These are phyloP conservation scores for Actinomortierella ambigua DNA, from an alignment of 371 early-diverging fungal genomes.

Conservation along the genomic window DNA sequence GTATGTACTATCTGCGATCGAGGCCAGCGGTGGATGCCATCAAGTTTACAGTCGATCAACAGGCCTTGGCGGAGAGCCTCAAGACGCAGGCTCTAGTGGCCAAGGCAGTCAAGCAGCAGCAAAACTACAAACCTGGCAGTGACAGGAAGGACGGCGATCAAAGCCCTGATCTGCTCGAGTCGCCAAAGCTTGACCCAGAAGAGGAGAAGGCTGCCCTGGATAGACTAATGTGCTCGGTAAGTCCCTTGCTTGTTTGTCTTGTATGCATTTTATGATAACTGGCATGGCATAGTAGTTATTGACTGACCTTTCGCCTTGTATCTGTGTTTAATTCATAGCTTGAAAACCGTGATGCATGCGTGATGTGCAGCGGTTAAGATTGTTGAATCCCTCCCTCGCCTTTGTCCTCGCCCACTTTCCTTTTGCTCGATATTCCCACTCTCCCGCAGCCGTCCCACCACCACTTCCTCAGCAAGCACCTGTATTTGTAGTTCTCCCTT, in stretches of 20 bases:
- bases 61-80: constrained; percentile 44
- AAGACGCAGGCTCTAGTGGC: constrained; percentile 44
- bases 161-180: constrained; percentile 28
- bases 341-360: constrained; percentile 79
- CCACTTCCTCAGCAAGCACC: too few species aligned
- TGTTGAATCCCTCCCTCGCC: too few species aligned
- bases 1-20: constrained; percentile 98
- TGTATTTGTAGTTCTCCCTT: too few species aligned
- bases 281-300: not conserved
- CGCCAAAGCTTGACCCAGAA: constrained; percentile 52
- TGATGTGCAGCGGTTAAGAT: constrained; percentile 76
- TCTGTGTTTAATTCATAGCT: constrained; percentile 23
- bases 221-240: constrained; percentile 65
- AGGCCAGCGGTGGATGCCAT: constrained; percentile 97
- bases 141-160: not conserved
- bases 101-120: constrained; percentile 42
- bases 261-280: not conserved
- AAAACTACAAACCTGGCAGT: not conserved
- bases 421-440: too few species aligned
- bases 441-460: too few species aligned
- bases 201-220: constrained; percentile 54
- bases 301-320: not conserved
- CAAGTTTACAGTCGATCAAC: constrained; percentile 82
- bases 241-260: constrained; percentile 3
- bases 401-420: too few species aligned